Conservation (phyloP, 257 asterid genomes). For the Thymus mandschuricus region DNA sequence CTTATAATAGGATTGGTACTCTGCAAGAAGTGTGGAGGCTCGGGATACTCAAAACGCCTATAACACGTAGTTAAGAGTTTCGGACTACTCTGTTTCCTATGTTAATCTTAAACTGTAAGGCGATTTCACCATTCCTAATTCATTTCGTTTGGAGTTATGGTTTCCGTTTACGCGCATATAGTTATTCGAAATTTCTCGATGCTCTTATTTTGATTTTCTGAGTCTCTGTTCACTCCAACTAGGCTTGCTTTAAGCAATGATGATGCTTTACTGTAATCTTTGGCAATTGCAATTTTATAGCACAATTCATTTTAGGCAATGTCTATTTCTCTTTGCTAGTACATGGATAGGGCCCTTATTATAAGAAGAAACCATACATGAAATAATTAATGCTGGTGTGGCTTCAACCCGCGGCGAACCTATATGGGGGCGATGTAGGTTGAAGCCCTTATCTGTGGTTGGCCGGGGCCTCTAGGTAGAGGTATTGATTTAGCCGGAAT, state of each 20-base stretch:
- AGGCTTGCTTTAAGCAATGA: background rate
- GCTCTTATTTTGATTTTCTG: background rate
- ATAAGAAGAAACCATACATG: no score
- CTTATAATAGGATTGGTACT: conserved; percentile 65
- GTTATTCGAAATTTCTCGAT: conserved; percentile 1
- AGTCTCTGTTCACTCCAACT: background rate
- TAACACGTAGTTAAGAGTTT: conserved; percentile 32
- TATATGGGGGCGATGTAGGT: no score
- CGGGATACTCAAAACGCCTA: conserved; percentile 87
- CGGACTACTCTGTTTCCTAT: conserved; percentile 16
- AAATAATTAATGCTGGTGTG: no score
- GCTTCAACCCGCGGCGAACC: no score
- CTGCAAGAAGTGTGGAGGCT: conserved; percentile 93
- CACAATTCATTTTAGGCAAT: no score
- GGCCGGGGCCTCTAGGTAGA: no score
- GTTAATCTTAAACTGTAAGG: conserved; percentile 30
- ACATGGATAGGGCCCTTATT: no score
- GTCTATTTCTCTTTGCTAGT: no score
- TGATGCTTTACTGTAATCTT: background rate
- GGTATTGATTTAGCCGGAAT: no score
- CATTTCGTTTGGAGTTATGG: conserved; percentile 27
- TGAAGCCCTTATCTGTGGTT: no score
- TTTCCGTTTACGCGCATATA: background rate
- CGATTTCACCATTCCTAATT: conserved; percentile 30
- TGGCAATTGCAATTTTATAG: no score